Base-by-base conservation (phyloP, 2,329 filamentous ascomycete species). In the Elsinoe fawcettii region DNA sequence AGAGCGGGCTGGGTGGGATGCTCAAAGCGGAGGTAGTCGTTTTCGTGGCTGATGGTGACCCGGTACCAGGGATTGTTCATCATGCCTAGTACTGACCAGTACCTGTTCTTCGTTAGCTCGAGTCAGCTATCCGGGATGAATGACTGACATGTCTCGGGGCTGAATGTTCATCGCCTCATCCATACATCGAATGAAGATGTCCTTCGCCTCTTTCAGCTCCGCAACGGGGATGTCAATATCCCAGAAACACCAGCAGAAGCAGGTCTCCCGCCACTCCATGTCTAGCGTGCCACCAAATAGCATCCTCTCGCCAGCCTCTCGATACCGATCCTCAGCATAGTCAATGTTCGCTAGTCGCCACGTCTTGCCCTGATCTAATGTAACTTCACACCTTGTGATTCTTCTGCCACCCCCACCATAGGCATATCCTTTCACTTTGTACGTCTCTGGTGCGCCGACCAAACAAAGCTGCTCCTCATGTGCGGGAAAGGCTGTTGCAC, bases 51-150 rank as follows among this genome's bases (percentile, higher is more conserved):
- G 56, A 96, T 87, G 1, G 84, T 82, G 1, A 96, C 80, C 4
- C 91, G 80, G 70, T 87, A 96, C 91, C 91, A 96, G 0, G 89
- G 88, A 65, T 96, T 96, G 72, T 96, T 96, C 91, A 96, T 96
- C 91, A 96, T 96, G 0, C 91, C 90, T 37, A 96, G 74, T 1
- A 95, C 90, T 60, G 84, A 90, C 91, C 91, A 96, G 73, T 96
- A 96, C 49, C 49, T 53, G 32, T 9, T 8, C 6, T 7, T 5
- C 8, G 25, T 53, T 39, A 53, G n/a, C n/a, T n/a, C n/a, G n/a
- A n/a, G n/a, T n/a, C n/a, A n/a, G n/a, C n/a, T n/a, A n/a, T n/a
- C n/a, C n/a, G n/a, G n/a, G n/a, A n/a, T n/a, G n/a, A n/a, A n/a
- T 11, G 6, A 36, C 44, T 47, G 22, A 47, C 88, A 96, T 93